Evolutionary conservation across 192 early-diverging fungal genomes (phyloP).

Genomic region (Pilaira anomala): DNA sequence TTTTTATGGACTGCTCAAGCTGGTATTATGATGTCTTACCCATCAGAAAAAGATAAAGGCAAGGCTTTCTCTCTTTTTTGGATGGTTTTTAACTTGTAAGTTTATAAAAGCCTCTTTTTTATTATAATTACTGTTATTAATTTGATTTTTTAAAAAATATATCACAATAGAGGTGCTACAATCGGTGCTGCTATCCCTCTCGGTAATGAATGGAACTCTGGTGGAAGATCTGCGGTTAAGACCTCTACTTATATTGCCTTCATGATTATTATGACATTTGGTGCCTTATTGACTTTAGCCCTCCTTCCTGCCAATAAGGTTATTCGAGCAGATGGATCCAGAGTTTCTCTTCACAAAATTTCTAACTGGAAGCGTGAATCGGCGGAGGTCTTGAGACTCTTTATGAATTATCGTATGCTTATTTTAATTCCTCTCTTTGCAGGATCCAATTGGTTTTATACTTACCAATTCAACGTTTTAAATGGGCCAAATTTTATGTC

Average conservation of each 20-base stretch:
- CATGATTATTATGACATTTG: constrained; percentile 65
- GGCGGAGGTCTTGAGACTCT: constrained; percentile 52
- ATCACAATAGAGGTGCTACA: constrained; percentile 61
- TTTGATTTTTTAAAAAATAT: too few relatives aligned
- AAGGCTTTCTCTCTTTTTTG: constrained; percentile 83
- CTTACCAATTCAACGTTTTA: constrained; percentile 66
- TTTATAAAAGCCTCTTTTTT: not conserved
- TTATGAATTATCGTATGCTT: constrained; percentile 63
- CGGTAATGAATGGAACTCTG: constrained; percentile 61
- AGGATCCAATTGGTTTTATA: constrained; percentile 79
- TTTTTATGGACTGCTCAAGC: constrained; percentile 77
- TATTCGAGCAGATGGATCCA: constrained; percentile 64
- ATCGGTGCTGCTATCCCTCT: constrained; percentile 75
- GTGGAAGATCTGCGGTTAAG: constrained; percentile 41
- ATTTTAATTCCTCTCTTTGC: constrained; percentile 65
- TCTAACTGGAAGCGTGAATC: constrained; percentile 60
- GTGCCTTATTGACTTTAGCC: constrained; percentile 52
- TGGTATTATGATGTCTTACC: constrained; percentile 86
- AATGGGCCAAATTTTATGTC: constrained; percentile 65
- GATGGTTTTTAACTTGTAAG: constrained; percentile 74
- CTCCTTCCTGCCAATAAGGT: constrained; percentile 60
- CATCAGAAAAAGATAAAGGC: constrained; percentile 74
- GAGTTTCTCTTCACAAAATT: constrained; percentile 64
- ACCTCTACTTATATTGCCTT: constrained; percentile 77
- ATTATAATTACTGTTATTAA: not conserved